phyloP scores from a whole-genome alignment of 352 stramenopile genomes.

The Pythium folliculosum region DNA sequence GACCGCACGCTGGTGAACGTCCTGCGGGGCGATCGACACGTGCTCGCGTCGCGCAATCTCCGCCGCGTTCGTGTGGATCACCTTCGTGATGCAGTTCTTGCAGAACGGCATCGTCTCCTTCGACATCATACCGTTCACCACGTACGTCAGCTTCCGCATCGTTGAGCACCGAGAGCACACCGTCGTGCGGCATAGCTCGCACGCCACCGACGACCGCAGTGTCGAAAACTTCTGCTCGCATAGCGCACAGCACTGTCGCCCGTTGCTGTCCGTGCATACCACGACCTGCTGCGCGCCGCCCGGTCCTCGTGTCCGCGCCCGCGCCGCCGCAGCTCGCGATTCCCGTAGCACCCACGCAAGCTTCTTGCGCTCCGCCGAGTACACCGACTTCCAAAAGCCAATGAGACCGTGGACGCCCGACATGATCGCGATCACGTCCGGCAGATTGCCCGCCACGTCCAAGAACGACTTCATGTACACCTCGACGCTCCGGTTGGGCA shows the following conservation, averaged over 20 bases:
- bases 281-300: neutral
- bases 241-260: slow-evolving; percentile 8
- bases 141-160: slow-evolving; percentile 13
- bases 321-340: neutral
- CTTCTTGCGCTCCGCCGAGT: slow-evolving; percentile 39
- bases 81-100: slow-evolving; percentile 18
- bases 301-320: no score
- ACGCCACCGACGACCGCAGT: neutral
- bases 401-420: slow-evolving; percentile 28
- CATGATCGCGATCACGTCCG: slow-evolving; percentile 25
- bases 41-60: slow-evolving; percentile 7
- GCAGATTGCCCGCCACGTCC: slow-evolving; percentile 28
- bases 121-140: neutral
- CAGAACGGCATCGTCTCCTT: slow-evolving; percentile 9
- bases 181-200: slow-evolving; percentile 9
- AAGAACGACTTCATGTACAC: slow-evolving; percentile 34
- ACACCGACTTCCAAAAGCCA: slow-evolving; percentile 30
- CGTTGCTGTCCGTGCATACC: neutral
- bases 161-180: slow-evolving; percentile 12
- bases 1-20: no score
- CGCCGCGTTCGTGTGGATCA: neutral
- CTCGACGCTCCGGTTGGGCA: slow-evolving; percentile 27
- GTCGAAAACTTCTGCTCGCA: neutral
- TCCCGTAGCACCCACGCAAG: slow-evolving; percentile 22
- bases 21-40: neutral